Percentiles rank a stretch among this genome's conserved stretches.
Conservation (phyloP, 495 filamentous ascomycete species). For the Penicillium lividum region DNA sequence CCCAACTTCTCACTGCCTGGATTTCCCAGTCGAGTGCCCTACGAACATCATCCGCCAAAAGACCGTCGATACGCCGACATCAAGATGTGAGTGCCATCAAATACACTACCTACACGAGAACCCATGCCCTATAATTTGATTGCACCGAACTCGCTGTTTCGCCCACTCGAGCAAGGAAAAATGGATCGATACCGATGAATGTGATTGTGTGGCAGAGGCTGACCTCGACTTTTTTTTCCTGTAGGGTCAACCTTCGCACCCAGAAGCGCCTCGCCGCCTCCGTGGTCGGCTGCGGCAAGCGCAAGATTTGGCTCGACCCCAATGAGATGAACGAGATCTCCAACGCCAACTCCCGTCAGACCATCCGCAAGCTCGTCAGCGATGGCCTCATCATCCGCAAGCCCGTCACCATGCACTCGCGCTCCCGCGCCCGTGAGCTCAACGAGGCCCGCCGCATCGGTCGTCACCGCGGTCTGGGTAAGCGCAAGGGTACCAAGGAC, state of each 20-base stretch:
- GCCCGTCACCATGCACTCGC: conserved; percentile 99
- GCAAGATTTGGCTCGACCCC: conserved; percentile 99
- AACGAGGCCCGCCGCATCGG: conserved; percentile 87
- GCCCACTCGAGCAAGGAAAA: conserved; percentile 16
- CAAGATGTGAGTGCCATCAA: conserved; percentile 54
- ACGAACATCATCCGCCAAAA: conserved; percentile 55
- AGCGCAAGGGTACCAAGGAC: conserved; percentile 99
- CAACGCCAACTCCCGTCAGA: conserved; percentile 99
- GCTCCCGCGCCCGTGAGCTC: conserved; percentile 88
- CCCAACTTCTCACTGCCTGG: conserved; percentile 48
- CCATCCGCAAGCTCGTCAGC: conserved; percentile 98
- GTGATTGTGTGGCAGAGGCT: conserved; percentile 34
- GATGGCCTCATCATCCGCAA: conserved; percentile 99
- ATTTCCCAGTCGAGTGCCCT: conserved; percentile 47
- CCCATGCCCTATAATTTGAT: conserved; percentile 9
- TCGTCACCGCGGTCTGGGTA: conserved; percentile 97
- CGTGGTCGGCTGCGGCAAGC: conserved; percentile 96
- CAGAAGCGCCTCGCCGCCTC: conserved; percentile 99
- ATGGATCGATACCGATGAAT: conserved; percentile 17
- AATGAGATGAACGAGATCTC: conserved; percentile 99
- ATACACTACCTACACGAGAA: conserved; percentile 23
- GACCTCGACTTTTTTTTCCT: conserved; percentile 35
- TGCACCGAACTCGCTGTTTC: conserved; percentile 9
- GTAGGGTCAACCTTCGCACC: conserved; percentile 98
- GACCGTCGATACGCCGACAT: conserved; percentile 57